Evolutionary conservation across 2,329 filamentous ascomycete genomes (phyloP), one percentile per base, ranked within the genome.

Genomic region (Paraphaeosphaeria sporulosa): DNA sequence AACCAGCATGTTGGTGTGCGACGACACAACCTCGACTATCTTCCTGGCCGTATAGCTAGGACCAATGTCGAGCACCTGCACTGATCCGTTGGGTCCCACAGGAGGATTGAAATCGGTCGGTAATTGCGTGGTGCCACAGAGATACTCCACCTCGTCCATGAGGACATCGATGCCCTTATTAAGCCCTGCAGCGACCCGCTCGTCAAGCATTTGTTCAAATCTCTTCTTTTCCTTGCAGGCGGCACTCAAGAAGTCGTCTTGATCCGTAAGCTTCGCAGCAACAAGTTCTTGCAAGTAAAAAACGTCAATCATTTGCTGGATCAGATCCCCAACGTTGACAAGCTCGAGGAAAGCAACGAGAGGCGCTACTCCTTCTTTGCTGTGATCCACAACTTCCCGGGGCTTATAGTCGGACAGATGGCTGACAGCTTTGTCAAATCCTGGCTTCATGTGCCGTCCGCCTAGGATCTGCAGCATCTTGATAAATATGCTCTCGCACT

Each of bases 161-260:
- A 99, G 86, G 59, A 97, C 95, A 73, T 99, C 94, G 64, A 99
- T 98, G 65, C 95, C 95, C 81, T 96, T 97, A 79, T 97, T 97
- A 64, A 99, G 83, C 1, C 96, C 96, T 9, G 94, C 93, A 4
- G 95, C 95, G 8, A 99, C 95, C 61, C 92, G 92, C 79, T 98
- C 95, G 73, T 99, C 95, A 1, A 99, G 89, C 91, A 97, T 97
- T 75, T 97, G 94, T 83, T 99, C 95, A 71, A 98, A 99, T 66
- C 92, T 93, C 82, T 97, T 98, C 86, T 99, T 99, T 65, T 95
- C 94, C 69, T 97, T 90, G 34, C 91, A 91, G 0, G 94, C 92
- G 21, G 93, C 91, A 72, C 96, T 93, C 50, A 99, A 84, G 72
- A 99, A 99, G 79, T 99, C 95, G 74, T 96, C 96, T 46, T 91